Conservation (phyloP, 2,329 filamentous ascomycete genomes). For the Eurotiales sp. region DNA sequence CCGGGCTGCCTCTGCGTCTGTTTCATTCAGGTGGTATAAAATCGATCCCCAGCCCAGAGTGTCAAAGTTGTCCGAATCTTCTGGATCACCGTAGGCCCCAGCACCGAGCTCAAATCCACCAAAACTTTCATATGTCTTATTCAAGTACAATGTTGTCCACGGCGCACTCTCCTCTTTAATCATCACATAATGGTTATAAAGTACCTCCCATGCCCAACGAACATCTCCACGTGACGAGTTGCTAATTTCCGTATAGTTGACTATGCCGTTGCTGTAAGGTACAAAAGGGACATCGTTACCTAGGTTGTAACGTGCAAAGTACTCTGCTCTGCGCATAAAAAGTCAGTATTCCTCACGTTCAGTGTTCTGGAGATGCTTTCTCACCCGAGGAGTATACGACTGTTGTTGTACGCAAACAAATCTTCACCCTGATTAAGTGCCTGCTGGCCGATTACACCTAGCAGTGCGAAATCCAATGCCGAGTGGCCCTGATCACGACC, state of each 20-base stretch:
- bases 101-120: conserved; percentile 6
- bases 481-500: conserved; percentile 16
- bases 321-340: conserved; percentile 18
- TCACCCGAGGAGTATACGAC: conserved; percentile 14
- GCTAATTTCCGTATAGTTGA: conserved; percentile 16
- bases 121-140: conserved; percentile 1
- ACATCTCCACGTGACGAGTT: conserved; percentile 16
- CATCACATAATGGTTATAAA: conserved; percentile 21
- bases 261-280: conserved; percentile 20
- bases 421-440: conserved; percentile 14
- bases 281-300: conserved; percentile 20
- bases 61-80: neutral
- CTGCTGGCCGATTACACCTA: conserved; percentile 15
- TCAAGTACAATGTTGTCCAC: conserved; percentile 19
- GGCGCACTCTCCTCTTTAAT: conserved; percentile 19
- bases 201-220: conserved; percentile 20
- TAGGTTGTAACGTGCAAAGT: conserved; percentile 22
- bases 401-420: conserved; percentile 13
- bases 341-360: neutral
- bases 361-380: neutral
- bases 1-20: neutral
- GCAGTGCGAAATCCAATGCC: conserved; percentile 6
- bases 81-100: conserved; percentile 1
- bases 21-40: neutral
- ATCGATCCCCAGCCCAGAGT: neutral